phyloP scores from a whole-genome alignment of 164 flowering plant species.

The Hamamelis virginiana region DNA sequence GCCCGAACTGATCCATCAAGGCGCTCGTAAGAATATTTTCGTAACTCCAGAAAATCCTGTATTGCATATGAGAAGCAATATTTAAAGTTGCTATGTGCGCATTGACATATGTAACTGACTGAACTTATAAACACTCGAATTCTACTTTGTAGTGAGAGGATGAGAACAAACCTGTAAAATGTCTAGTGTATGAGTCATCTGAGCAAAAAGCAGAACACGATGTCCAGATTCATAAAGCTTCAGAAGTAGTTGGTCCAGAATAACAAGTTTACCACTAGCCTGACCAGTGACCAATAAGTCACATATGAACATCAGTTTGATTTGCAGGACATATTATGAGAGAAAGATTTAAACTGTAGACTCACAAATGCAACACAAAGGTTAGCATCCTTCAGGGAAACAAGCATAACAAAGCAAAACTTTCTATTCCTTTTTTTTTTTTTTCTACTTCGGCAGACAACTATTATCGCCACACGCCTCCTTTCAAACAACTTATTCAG shows the following conservation, averaged over 20 bases:
- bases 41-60: constrained; percentile 85
- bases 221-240: constrained; percentile 71
- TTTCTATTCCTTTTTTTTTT: neutral
- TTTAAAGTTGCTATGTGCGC: neutral
- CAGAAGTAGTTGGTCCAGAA: constrained; percentile 77
- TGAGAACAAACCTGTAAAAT: constrained; percentile 71
- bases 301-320: constrained; percentile 4
- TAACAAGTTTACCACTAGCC: constrained; percentile 92
- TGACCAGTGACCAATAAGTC: constrained; percentile 40
- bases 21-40: constrained; percentile 84
- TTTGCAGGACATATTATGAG: neutral
- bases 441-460: neutral
- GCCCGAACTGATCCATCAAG: constrained; percentile 98
- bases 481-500: neutral
- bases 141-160: neutral
- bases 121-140: neutral
- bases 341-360: neutral
- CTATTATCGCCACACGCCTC: neutral
- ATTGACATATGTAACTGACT: neutral
- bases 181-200: constrained; percentile 94
- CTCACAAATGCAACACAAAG: neutral
- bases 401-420: neutral
- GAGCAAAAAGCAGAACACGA: constrained; percentile 90
- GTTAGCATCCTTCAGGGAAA: neutral
- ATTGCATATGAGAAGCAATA: neutral